Evolutionary conservation across 208 protist species (phyloP), one percentile per base, ranked within the genome.

Genomic region (Leishmania martiniquensis): DNA sequence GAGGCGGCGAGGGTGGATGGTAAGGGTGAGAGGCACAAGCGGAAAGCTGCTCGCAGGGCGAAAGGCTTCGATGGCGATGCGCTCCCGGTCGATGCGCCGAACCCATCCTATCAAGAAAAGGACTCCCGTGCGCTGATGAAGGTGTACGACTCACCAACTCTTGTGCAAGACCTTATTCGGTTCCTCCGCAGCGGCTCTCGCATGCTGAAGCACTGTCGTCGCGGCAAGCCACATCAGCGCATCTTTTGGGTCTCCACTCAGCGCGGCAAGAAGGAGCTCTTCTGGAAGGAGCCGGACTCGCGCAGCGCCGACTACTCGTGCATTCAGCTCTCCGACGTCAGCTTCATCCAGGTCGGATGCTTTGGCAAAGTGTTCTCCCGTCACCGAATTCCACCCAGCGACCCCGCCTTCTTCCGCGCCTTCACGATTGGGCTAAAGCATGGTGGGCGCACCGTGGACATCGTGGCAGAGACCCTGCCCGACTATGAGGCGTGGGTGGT

Each of bases 401-500:
- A 96, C 75, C 89, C 89, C 5, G 80, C 83, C 51, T 98, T 98
- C 81, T 98, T 93, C 81, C 87, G 86, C 57, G 91, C 92, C 82
- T 97, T 98, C 80, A 92, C 95, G 37, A 75, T 98, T 60, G 93
- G 90, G 37, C 70, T 98, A 51, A 94, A 93, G 63, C 85, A 74
- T 47, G 92, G 92, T 59, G 85, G 82, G 25, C 91, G 96, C 59
- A 98, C 96, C n/a, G 87, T 98, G 25, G 96, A 98, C 85, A 86
- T 97, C 39, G 93, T 98, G 2, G 94, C 94, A 2, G 88, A 94
- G 67, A 88, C 91, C 42, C 47, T 95, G 22, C 85, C 93, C n/a
- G 96, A 98, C 80, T 98, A 95, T 80, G 96, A 98, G 83, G 96
- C 96, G 63, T 98, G 95, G 95, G 86, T 98, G 22, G 80, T 98